These are phyloP conservation scores for Fistulina hepatica DNA, from an alignment of 1,284 basidiomycete genomes.

Conservation along the genomic window DNA sequence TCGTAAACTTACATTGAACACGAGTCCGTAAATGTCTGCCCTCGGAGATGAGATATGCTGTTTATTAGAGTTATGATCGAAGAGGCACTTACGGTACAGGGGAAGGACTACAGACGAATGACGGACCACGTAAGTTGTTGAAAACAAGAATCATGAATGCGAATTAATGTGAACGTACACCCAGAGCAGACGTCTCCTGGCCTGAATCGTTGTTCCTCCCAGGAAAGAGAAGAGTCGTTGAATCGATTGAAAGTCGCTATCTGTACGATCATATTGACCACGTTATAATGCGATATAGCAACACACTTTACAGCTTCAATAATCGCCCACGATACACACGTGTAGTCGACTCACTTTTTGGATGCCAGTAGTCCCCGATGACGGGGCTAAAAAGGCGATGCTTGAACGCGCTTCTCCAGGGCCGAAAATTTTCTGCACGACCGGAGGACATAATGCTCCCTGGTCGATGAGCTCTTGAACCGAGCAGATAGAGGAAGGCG, in stretches of 20 bases:
- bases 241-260: conserved; percentile 16
- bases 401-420: conserved; percentile 14
- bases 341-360: conserved; percentile 12
- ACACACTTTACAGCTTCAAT: conserved; percentile 10
- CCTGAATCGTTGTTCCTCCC: conserved; percentile 15
- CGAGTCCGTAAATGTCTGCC: conserved; percentile 17
- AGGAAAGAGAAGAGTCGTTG: conserved; percentile 13
- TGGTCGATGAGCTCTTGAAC: conserved; percentile 12
- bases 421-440: conserved; percentile 10
- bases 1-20: conserved; percentile 14
- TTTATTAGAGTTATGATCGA: neutral
- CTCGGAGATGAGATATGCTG: neutral
- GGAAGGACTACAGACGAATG: conserved; percentile 15
- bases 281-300: conserved; percentile 17
- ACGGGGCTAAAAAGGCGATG: conserved; percentile 16
- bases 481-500: conserved; percentile 5
- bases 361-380: conserved; percentile 18
- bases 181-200: conserved; percentile 17
- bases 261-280: conserved; percentile 18
- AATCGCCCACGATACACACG: neutral
- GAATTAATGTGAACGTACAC: conserved; percentile 10
- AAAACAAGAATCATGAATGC: conserved; percentile 2
- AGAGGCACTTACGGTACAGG: conserved; percentile 17
- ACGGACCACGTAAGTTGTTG: too few species aligned
- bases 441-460: conserved; percentile 8